Percentiles rank a stretch among this genome's conserved stretches.
These are phyloP conservation scores for Penicillium psychrosexuale DNA, from an alignment of 2,329 filamentous ascomycete genomes.

Conservation along the genomic window DNA sequence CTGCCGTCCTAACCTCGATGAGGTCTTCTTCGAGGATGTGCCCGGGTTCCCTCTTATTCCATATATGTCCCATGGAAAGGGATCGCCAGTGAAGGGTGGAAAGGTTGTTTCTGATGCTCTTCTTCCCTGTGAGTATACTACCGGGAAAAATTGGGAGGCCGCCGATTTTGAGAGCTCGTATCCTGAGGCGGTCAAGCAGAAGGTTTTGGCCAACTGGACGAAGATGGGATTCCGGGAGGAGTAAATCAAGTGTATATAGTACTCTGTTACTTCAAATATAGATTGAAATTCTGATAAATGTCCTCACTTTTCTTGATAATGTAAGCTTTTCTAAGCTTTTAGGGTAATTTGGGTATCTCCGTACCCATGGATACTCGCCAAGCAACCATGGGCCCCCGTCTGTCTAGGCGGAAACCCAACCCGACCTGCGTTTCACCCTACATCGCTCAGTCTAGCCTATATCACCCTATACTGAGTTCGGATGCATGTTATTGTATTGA, in stretches of 20 bases:
- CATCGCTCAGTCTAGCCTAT: not conserved
- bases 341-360: no score
- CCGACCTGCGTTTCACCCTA: not conserved
- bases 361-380: not conserved
- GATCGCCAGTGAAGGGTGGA: constrained; percentile 34
- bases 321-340: no score
- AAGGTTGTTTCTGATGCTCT: constrained; percentile 50
- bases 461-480: not conserved
- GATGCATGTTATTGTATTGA: not conserved
- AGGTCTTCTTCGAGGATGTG: constrained; percentile 48
- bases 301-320: not conserved
- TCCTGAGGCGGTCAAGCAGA: constrained; percentile 42
- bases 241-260: not conserved
- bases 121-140: constrained; percentile 44
- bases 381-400: not conserved
- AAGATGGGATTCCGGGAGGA: constrained; percentile 29
- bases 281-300: not conserved
- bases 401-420: not conserved
- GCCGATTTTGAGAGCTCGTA: constrained; percentile 37
- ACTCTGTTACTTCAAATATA: not conserved
- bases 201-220: constrained; percentile 38
- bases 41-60: constrained; percentile 47
- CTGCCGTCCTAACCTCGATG: constrained; percentile 46
- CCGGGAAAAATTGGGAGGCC: constrained; percentile 31
- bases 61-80: constrained; percentile 47